Evolutionary conservation across 2,329 filamentous ascomycete species (phyloP), one percentile per base, ranked within the genome.

Genomic region (Podosphaera fusca): DNA sequence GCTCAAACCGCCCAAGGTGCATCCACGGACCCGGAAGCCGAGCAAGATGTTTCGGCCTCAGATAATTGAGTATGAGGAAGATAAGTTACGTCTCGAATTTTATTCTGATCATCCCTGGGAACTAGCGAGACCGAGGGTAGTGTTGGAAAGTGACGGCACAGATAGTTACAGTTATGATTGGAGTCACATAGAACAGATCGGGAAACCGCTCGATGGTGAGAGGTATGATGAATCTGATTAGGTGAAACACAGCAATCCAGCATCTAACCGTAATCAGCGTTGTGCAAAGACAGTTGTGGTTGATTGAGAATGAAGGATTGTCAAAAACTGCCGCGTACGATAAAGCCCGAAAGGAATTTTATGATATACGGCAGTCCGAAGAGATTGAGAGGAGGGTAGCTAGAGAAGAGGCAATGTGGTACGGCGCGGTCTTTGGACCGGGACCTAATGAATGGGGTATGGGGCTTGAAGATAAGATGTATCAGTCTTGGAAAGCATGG

Each of bases 41-140:
- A 87, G 80, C 70, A 80, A 81, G 63, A 72, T 95, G 64, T 96
- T 89, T 74, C 80, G 82, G 64, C 92, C 92, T 1, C 78, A 88
- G 61, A 71, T 74, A 58, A 82, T 98, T 61, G 73, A 72, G 56
- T 95, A 92, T 68, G 79, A 84, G 59, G 92, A 98, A 69, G 92
- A 98, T 70, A 70, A 73, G 59, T 74, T 98, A 65, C 82, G 92
- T 61, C 75, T 72, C 63, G 79, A 82, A 34, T 98, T 96, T 72
- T 98, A 86, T 73, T 80, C 77, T 66, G 90, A 98, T 69, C 92
- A 98, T 68, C 92, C 92, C 4, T 98, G 92, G 92, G 92, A 98
- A 71, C 73, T 98, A 66, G 92, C 92, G 21, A 78, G 90, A 60
- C 92, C 92, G 57, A 78, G 87, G 63, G 75, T 95, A 58, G 74